These are phyloP conservation scores for Beauveria varroae DNA, from an alignment of 2,329 filamentous ascomycete species.

Conservation along the genomic window DNA sequence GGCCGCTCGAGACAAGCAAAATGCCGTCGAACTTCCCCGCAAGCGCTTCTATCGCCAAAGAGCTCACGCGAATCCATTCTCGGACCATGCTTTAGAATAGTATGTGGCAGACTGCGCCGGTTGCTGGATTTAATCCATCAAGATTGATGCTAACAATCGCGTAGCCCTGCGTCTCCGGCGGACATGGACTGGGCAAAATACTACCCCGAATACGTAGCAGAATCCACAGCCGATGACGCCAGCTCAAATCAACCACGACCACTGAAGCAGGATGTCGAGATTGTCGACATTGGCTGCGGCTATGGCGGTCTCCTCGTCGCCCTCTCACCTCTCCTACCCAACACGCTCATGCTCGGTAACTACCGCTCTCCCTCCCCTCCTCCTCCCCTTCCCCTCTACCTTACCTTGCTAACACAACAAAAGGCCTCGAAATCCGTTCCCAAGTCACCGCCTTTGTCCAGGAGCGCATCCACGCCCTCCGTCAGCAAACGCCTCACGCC, in stretches of 20 bases:
- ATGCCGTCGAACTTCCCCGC: constrained; percentile 61
- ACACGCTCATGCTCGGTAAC: constrained; percentile 73
- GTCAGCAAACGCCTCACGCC: constrained; percentile 46
- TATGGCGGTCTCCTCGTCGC: constrained; percentile 89
- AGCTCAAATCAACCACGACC: constrained; percentile 17
- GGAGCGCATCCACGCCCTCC: constrained; percentile 76
- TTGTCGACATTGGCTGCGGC: constrained; percentile 95
- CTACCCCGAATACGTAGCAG: constrained; percentile 65
- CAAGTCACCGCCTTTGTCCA: constrained; percentile 88
- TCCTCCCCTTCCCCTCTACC: neutral
- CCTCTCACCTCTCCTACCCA: constrained; percentile 71
- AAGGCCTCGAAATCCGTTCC: constrained; percentile 85
- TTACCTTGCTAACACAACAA: too few relatives aligned
- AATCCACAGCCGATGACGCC: constrained; percentile 23
- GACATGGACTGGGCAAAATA: constrained; percentile 88
- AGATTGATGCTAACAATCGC: constrained; percentile 4
- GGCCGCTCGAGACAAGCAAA: constrained; percentile 43
- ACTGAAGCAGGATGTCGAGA: constrained; percentile 62
- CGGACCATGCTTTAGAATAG: constrained; percentile 86
- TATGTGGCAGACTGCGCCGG: constrained; percentile 36
- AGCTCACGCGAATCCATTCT: constrained; percentile 97
- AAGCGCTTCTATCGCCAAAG: constrained; percentile 96
- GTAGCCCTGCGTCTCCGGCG: constrained; percentile 67
- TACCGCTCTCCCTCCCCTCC: neutral
- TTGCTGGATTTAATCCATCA: neutral